Base-by-base conservation (phyloP, 352 stramenopile genomes). In the Phytophthora citricola region DNA sequence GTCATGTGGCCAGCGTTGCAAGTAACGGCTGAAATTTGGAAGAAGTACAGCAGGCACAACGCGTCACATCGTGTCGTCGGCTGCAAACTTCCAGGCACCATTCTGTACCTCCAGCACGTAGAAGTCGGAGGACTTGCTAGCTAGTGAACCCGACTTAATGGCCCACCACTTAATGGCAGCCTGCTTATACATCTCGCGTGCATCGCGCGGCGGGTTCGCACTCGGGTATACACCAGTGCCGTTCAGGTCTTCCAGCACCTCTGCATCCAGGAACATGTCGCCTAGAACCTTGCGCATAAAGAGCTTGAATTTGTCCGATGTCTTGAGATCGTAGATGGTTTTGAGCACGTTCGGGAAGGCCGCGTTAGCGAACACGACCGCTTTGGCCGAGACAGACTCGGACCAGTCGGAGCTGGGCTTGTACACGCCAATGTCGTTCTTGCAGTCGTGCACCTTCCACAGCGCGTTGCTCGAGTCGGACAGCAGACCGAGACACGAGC, bases 141-240 rank as follows among this genome's bases (percentile, higher is more conserved):
- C 85, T 12, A 93, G 70, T 9, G 82, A 76, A 31, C 87, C 85
- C 1, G 88, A 96, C 66, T 94, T 93, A 65, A 93, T 86, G 20
- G 88, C 86, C 85, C 86, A 96, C 88, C 88, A 96, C 75, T 96
- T 96, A 70, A 96, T 93, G 29, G 86, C 72, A 3, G 86, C 85
- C 51, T 94, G 88, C 75, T 96, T 96, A 81, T 93, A 93, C 64
- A 91, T 76, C 48, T 93, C 84, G 11, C 82, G 80, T 2, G 75
- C 71, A n/a, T 93, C 83, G 22, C 76, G 76, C 12, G 81, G 76
- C 10, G 82, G 84, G 48, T 88, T 94, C 10, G 83, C 81, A 59
- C 78, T 92, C 14, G 84, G 76, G 56, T 92, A 94, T n/a, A 90
- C 71, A 40, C 86, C 86, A 8, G 84, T 94, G 31, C 82, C 84